A percentile compares a stretch with the other conserved stretches of the same genome.
These are phyloP conservation scores for Sungouiella blattae DNA, from an alignment of 805 yeast species.

Conservation along the genomic window DNA sequence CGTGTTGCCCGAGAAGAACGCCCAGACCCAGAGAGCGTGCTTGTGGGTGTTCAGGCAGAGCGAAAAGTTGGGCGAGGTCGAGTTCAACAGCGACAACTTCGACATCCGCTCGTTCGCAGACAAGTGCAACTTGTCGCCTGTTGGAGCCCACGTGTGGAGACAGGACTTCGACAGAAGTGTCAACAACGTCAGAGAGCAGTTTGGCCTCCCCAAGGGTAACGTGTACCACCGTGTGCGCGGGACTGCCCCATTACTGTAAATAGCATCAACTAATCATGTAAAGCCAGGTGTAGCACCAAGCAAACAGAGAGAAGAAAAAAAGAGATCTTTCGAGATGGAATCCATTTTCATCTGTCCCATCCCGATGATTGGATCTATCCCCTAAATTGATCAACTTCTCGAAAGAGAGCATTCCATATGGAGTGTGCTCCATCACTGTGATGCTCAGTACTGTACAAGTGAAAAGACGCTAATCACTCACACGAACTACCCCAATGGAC, in stretches of 20 bases:
- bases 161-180: constrained; percentile 76
- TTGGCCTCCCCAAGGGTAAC: constrained; percentile 71
- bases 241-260: constrained; percentile 23
- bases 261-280: no score
- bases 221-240: constrained; percentile 66
- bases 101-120: constrained; percentile 69
- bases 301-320: no score
- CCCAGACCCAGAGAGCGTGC: constrained; percentile 76
- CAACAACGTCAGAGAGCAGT: constrained; percentile 59
- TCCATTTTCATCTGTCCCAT: no score
- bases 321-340: no score
- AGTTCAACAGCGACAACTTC: constrained; percentile 47
- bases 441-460: no score
- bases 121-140: constrained; percentile 56
- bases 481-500: no score
- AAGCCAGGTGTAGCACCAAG: no score
- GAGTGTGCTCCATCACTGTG: no score
- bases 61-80: constrained; percentile 14
- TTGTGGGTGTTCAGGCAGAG: constrained; percentile 88
- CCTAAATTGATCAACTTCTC: no score
- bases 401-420: no score
- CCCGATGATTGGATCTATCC: no score
- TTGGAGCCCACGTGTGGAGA: constrained; percentile 94
- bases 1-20: constrained; percentile 85
- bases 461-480: no score